phyloP scores from a whole-genome alignment of 1,139 yeast genomes.

The Diutina rugosa region DNA sequence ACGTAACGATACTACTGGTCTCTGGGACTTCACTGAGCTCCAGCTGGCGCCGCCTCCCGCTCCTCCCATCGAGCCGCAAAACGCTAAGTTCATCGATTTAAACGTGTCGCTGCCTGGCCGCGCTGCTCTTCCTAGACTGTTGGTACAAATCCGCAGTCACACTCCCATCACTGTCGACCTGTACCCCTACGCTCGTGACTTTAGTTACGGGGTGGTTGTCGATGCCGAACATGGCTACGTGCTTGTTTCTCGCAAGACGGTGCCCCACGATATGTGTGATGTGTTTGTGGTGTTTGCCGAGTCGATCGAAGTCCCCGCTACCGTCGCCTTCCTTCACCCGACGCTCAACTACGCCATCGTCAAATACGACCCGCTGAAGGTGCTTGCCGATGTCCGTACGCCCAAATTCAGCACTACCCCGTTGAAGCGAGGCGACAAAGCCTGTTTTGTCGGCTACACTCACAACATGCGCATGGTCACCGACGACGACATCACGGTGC shows the following conservation, averaged over 20 bases:
- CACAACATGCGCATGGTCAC: constrained; percentile 58
- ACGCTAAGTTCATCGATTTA: constrained; percentile 54
- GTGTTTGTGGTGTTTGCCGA: constrained; percentile 74
- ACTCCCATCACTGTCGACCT: constrained; percentile 69
- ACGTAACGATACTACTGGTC: constrained; percentile 71
- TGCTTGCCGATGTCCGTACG: constrained; percentile 30
- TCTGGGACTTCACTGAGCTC: constrained; percentile 72
- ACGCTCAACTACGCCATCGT: constrained; percentile 76
- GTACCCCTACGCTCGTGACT: constrained; percentile 45
- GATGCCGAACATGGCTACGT: constrained; percentile 58
- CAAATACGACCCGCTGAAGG: constrained; percentile 59
- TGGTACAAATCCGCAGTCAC: constrained; percentile 56
- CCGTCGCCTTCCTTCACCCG: constrained; percentile 78
- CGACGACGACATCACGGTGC: constrained; percentile 55
- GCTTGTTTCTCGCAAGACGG: constrained; percentile 58
- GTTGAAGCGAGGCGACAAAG: constrained; percentile 62
- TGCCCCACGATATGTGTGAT: constrained; percentile 81
- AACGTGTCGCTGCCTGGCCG: constrained; percentile 42
- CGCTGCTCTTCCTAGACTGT: constrained; percentile 13
- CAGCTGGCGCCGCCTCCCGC: constrained; percentile 53
- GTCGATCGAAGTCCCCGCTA: constrained; percentile 68
- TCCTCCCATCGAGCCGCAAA: constrained; percentile 30
- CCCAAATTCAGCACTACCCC: constrained; percentile 50
- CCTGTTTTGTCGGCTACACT: constrained; percentile 71
- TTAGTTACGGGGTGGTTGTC: constrained; percentile 67